Base-by-base conservation (phyloP, 1,139 yeast genomes). In the Yarrowia galli region DNA sequence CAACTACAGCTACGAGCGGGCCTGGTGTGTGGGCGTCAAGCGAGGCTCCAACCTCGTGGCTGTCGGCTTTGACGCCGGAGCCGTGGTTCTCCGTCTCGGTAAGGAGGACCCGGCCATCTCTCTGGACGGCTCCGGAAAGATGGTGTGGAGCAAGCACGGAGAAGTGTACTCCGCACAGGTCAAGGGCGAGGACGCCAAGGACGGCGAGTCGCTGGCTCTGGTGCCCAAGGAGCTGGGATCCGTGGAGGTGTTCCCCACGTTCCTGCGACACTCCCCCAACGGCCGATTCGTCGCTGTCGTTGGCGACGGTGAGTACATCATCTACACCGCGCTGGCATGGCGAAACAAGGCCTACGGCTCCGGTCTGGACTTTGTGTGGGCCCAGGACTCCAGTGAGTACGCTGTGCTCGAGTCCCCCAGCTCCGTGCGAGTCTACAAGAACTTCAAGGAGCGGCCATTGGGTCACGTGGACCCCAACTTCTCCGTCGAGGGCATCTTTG, bases 281-380 rank as follows among this genome's bases (percentile, higher is more conserved):
- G 99, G 99, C 70, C 88, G 98, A 79, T 95, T 91, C 77, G 98
- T 93, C 49, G 90, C 98, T 32, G 98, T 95, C 64, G 90, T 96
- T 69, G 99, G 99, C 76, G 99, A 96, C 80, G 98, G 98, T 70
- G 99, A 95, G 79, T 95, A 92, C 78, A 92, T 95, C 74, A 89
- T 96, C 69, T 96, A 95, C 81, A 92, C 98, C 9, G 96, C 99
- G 0, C 85, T 96, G 75, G 98, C 98, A 1, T 95, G 99, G 99
- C 87, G 99, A 81, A 92, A 96, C 73, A 95, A 92, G 80, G 85
- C 93, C 66, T 95, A 91, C 78, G 99, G 98, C 71, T 85, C 87
- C 69, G 98, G 97, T 18, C 81, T 87, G 69, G 98, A 92, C 76
- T 92, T 96, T 78, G 97, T 87, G 54, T 95, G 99, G 99, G 89